These are phyloP conservation scores for Acanthamoeba rhysodes DNA, from an alignment of 208 protist species.

Conservation along the genomic window DNA sequence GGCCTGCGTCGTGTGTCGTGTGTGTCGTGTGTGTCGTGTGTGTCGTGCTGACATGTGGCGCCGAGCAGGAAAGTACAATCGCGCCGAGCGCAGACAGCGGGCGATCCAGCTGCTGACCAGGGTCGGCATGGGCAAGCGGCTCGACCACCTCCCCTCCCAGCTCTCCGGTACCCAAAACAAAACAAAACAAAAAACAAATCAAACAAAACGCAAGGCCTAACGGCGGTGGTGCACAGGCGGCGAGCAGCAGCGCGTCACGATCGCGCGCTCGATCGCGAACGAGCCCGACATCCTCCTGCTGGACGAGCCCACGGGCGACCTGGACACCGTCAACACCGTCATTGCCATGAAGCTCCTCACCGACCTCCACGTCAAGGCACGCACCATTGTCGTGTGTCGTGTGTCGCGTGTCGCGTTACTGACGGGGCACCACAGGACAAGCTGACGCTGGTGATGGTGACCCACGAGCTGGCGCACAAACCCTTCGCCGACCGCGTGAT, in stretches of 20 bases:
- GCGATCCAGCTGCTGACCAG: conserved; percentile 91
- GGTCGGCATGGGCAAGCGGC: conserved; percentile 94
- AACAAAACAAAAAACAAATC: too few species aligned
- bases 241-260: conserved; percentile 97
- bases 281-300: conserved; percentile 95
- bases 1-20: too few species aligned
- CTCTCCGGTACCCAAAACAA: too few species aligned
- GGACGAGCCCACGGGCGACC: conserved; percentile 97
- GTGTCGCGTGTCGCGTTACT: too few species aligned
- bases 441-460: conserved; percentile 98
- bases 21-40: too few species aligned
- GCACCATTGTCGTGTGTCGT: too few species aligned
- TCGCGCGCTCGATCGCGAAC: conserved; percentile 96
- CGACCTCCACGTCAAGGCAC: conserved; percentile 81
- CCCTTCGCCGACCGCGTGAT: conserved; percentile 95
- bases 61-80: conserved; percentile 46
- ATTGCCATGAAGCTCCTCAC: conserved; percentile 96
- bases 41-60: not conserved
- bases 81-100: conserved; percentile 89
- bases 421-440: conserved; percentile 42
- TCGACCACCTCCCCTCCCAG: conserved; percentile 95
- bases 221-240: too few species aligned
- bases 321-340: conserved; percentile 96
- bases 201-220: too few species aligned
- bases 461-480: conserved; percentile 97